Evolutionary conservation across 176 grass and related monocot genomes (phyloP), one percentile per base, ranked within the genome.

Genomic region (Aegilops tauschii): DNA sequence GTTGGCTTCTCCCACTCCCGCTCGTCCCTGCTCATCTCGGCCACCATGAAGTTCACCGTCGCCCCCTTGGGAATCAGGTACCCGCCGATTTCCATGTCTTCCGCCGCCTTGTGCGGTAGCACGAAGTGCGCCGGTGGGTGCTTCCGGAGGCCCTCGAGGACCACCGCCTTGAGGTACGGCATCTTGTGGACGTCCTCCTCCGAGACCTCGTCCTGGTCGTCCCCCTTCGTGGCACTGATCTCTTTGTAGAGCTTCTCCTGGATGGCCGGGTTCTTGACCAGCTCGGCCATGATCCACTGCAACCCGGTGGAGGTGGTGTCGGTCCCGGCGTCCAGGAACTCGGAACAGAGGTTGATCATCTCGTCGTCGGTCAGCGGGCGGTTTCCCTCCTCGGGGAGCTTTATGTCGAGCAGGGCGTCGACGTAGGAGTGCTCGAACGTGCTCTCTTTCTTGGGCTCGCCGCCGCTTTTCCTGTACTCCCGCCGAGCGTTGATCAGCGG

Each of bases 231-330:
- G 13, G 13, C 27, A 5, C 42, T 73, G 10, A 93, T 90, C 68
- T 93, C 91, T 14, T 78, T 31, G 4, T 76, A 68, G 2, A 93
- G 88, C 71, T 58, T 90, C 27, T 66, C 18, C 40, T 93, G 91
- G 50, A 90, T 72, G 3, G 44, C 6, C 16, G 69, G 88, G 84
- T 93, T 87, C 81, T 82, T 90, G 14, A 89, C 87, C 21, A 93
- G 85, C 40, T 93, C 81, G 1, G 91, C 91, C 91, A 93, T 93
- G 84, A 93, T 93, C 91, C 91, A 93, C 65, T 93, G 49, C 12
- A 93, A 47, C 23, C 88, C 81, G n/a, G 91, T 93, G 25, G 81
- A 88, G 28, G 91, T 93, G 59, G 91, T 87, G 82, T 93, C 91
- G 10, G 91, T 93, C 8, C 91, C 91, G 32, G 54, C 88, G 82